A percentile compares a stretch with the other conserved stretches of the same genome.
phyloP scores from a whole-genome alignment of 441 rosid genomes.

The Arabidopsis lyrata region DNA sequence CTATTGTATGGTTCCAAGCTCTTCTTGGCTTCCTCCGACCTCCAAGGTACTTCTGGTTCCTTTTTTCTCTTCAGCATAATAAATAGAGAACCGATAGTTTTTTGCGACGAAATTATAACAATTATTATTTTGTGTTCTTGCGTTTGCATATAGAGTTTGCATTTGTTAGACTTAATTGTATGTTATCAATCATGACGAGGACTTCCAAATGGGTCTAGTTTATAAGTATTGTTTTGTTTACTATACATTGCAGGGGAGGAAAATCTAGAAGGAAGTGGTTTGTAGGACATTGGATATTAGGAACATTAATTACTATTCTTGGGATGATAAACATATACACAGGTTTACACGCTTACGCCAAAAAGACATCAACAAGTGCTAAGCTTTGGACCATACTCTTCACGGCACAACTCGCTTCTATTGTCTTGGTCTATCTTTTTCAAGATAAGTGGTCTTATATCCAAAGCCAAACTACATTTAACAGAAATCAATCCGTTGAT shows the following conservation, averaged over 20 bases:
- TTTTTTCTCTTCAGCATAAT: not conserved
- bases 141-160: not conserved
- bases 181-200: not conserved
- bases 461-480: slow-evolving; percentile 48
- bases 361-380: slow-evolving; percentile 67
- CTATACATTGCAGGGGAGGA: slow-evolving; percentile 55
- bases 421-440: slow-evolving; percentile 63
- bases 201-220: slow-evolving; percentile 1
- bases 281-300: slow-evolving; percentile 70
- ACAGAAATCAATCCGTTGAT: slow-evolving; percentile 36
- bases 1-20: slow-evolving; percentile 75
- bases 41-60: slow-evolving; percentile 52
- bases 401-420: slow-evolving; percentile 54
- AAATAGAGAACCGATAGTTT: not conserved
- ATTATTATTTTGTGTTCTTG: not conserved
- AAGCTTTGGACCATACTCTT: slow-evolving; percentile 64
- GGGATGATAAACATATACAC: slow-evolving; percentile 73
- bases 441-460: slow-evolving; percentile 80
- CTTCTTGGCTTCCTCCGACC: slow-evolving; percentile 68
- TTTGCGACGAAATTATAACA: not conserved
- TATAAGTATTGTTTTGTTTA: not conserved
- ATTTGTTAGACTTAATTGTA: not conserved
- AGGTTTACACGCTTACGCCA: slow-evolving; percentile 67
- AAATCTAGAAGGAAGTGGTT: slow-evolving; percentile 70
- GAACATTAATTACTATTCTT: slow-evolving; percentile 61